Percentiles rank a stretch among this genome's conserved stretches.
phyloP scores from a whole-genome alignment of 257 asterid species.

The Capsicum chinense region DNA sequence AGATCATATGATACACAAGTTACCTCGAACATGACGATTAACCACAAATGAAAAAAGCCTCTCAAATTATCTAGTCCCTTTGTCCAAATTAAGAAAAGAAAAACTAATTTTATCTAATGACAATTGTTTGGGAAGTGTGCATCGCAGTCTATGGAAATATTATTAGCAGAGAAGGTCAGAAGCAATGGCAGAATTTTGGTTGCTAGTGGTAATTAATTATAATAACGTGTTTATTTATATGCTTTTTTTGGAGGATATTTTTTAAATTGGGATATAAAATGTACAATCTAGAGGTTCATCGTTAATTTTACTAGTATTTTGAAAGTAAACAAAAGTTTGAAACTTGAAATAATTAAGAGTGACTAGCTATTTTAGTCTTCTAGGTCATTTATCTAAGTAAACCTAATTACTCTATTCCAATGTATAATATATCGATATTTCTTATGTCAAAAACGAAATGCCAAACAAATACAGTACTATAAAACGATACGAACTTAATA shows the following conservation, averaged over 20 bases:
- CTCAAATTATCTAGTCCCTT: background rate
- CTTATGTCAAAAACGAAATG: no score
- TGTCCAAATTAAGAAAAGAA: background rate
- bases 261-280: background rate
- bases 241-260: background rate
- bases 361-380: background rate
- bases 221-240: background rate
- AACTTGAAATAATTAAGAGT: no score
- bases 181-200: background rate
- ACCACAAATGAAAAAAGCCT: no score
- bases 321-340: background rate
- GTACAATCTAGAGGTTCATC: background rate
- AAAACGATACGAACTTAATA: no score
- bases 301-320: background rate
- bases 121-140: background rate
- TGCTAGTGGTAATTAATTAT: background rate
- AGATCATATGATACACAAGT: background rate
- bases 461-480: no score
- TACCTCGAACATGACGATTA: background rate
- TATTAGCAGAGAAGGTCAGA: background rate
- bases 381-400: background rate
- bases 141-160: background rate
- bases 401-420: no score
- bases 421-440: no score
- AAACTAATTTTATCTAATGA: background rate